phyloP scores from a whole-genome alignment of 495 filamentous ascomycete species.

The Coniosporium apollinis region DNA sequence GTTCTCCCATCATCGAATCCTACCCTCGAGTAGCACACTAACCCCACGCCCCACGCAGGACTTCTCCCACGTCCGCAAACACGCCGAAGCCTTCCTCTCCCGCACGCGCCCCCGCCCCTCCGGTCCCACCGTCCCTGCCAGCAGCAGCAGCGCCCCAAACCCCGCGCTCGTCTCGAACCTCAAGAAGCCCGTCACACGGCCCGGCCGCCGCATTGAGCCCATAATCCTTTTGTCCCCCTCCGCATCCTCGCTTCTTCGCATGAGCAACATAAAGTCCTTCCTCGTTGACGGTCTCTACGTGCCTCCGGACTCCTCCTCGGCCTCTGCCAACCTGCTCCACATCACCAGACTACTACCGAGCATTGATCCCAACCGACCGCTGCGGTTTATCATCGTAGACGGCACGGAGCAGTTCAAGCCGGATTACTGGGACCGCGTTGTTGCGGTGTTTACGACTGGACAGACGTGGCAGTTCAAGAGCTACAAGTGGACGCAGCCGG shows the following conservation, averaged over 20 bases:
- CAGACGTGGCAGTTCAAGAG: conserved; percentile 98
- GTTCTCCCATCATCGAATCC: conserved; percentile 15
- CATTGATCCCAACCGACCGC: conserved; percentile 49
- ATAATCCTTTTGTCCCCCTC: conserved; percentile 99
- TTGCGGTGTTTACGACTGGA: conserved; percentile 94
- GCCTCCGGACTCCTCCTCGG: conserved; percentile 51
- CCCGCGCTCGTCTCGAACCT: conserved; percentile 22
- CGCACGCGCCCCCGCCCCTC: conserved; percentile 31
- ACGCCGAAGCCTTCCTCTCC: conserved; percentile 60
- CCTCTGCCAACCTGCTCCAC: conserved; percentile 62
- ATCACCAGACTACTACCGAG: conserved; percentile 62
- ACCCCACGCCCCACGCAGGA: conserved; percentile 39
- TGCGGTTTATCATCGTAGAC: conserved; percentile 92
- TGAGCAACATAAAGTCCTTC: conserved; percentile 94
- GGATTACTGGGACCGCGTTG: conserved; percentile 91
- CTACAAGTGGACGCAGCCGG: conserved; percentile 86
- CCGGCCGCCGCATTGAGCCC: conserved; percentile 57
- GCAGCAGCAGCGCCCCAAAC: conserved; percentile 17
- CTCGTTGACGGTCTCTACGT: conserved; percentile 72
- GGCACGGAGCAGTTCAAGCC: conserved; percentile 87
- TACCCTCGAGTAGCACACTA: neutral
- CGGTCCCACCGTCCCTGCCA: conserved; percentile 21
- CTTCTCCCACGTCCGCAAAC: conserved; percentile 86
- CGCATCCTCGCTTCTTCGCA: conserved; percentile 88
- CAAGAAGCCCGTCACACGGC: conserved; percentile 25